These are phyloP conservation scores for Colletotrichum theobromicola DNA, from an alignment of 2,329 filamentous ascomycete species.

Conservation along the genomic window DNA sequence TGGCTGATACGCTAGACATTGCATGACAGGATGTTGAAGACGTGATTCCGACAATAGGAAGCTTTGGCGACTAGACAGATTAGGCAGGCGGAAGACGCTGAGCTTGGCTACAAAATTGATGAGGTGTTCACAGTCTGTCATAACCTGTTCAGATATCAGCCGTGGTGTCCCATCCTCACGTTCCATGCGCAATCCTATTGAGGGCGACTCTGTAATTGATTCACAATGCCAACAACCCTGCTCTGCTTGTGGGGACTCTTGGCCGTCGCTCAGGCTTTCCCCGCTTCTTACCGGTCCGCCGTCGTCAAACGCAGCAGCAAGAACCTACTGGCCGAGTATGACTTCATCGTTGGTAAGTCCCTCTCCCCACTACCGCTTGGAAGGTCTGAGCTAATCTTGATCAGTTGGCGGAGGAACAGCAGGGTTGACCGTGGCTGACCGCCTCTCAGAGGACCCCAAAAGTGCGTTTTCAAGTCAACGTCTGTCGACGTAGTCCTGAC, in stretches of 20 bases:
- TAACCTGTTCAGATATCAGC: neutral
- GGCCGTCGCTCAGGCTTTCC: neutral
- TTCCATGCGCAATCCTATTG: neutral
- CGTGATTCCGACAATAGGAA: neutral
- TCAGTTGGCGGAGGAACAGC: neutral
- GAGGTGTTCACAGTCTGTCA: neutral
- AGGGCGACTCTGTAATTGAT: neutral
- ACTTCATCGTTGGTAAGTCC: neutral
- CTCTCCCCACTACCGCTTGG: neutral
- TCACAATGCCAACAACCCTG: neutral
- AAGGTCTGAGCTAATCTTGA: neutral
- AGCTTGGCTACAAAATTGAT: neutral
- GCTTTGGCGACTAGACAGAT: neutral
- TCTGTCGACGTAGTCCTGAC: neutral
- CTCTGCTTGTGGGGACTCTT: neutral
- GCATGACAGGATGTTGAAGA: too few relatives aligned
- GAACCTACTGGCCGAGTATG: neutral
- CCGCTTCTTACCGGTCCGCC: neutral
- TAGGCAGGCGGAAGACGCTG: neutral
- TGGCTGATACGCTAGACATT: neutral
- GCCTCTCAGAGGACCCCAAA: neutral
- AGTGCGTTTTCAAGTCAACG: neutral
- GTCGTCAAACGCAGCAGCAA: neutral
- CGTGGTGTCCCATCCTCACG: neutral
- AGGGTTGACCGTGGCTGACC: neutral